Conservation (phyloP, 2,329 filamentous ascomycete species). For the Xylaria hypoxylon region DNA sequence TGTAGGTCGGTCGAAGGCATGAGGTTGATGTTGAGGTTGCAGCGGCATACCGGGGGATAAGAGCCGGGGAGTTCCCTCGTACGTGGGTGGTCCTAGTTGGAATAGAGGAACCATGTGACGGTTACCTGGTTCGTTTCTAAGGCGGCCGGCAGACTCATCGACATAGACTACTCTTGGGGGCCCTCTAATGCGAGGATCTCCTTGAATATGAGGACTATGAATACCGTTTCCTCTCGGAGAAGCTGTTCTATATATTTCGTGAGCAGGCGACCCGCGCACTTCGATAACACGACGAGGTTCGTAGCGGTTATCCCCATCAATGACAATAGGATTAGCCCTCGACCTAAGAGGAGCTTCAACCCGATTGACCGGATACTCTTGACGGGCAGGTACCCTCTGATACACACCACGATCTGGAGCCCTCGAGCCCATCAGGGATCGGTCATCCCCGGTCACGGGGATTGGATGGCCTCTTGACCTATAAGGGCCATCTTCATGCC, state of each 20-base stretch:
- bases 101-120: conserved; percentile 30
- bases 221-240: conserved; percentile 33
- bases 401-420: conserved; percentile 26
- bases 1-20: conserved; percentile 11
- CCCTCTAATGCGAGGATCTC: conserved; percentile 37
- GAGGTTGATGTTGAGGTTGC: conserved; percentile 21
- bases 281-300: conserved; percentile 44
- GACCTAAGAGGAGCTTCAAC: conserved; percentile 41
- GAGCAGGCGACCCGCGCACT: conserved; percentile 40
- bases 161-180: conserved; percentile 42
- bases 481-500: conserved; percentile 33
- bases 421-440: conserved; percentile 27
- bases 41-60: conserved; percentile 21
- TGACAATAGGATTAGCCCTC: conserved; percentile 43
- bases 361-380: conserved; percentile 33
- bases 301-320: conserved; percentile 39
- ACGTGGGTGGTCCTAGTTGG: conserved; percentile 26
- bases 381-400: conserved; percentile 16
- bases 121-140: conserved; percentile 33
- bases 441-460: conserved; percentile 33
- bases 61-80: conserved; percentile 33
- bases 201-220: conserved; percentile 35
- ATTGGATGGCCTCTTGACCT: conserved; percentile 40
- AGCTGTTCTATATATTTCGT: conserved; percentile 37
- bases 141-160: conserved; percentile 36